Evolutionary conservation across 768 basidiomycete genomes (phyloP), one percentile per base, ranked within the genome.

Genomic region (Plicaturopsis crispa): DNA sequence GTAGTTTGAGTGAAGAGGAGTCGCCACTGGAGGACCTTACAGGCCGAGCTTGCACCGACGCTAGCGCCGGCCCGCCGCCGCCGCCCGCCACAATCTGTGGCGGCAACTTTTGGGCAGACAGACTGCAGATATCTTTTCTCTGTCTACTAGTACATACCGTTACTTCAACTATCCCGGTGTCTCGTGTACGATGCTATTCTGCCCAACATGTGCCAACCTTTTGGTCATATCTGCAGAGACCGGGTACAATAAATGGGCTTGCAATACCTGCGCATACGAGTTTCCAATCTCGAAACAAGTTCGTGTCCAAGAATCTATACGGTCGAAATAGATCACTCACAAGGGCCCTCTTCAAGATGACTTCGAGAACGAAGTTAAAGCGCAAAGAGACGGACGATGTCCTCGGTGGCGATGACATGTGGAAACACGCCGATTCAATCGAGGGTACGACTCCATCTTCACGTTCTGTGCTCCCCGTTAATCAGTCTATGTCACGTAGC

Each of bases 331-430:
- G n/a, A n/a, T n/a, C n/a, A 18, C 13, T 36, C 11, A 20, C 16
- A n/a, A 12, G 30, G 32, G 18, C 28, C 24, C 24, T 21, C 23
- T 22, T 42, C n/a, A 48, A 96, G 88, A 92, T 96, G 78, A 96
- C 92, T 5, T 87, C 89, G 37, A 70, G 93, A 32, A 91, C 84
- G 20, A 76, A 77, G 40, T 67, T 96, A 36, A 81, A 80, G 48
- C 73, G 87, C n/a, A 98, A 98, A 52, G 75, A 82, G 48, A 84
- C 91, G 10, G 96, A 99, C 55, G 96, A 98, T 51, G 93, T 99
- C 5, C 67, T 98, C 19, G 96, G 94, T 36, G 92, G 90, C 3
- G 90, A 88, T 24, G 88, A 90, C 43, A 80, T 80, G 61, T 96
- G 93, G 90, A 84, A 82, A 40, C 86, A 96, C 57, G 93, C 92